Percentiles rank a stretch among this genome's conserved stretches.
Evolutionary conservation across 2,329 filamentous ascomycete genomes (phyloP).

Genomic region (Aspergillus brasiliensis): DNA sequence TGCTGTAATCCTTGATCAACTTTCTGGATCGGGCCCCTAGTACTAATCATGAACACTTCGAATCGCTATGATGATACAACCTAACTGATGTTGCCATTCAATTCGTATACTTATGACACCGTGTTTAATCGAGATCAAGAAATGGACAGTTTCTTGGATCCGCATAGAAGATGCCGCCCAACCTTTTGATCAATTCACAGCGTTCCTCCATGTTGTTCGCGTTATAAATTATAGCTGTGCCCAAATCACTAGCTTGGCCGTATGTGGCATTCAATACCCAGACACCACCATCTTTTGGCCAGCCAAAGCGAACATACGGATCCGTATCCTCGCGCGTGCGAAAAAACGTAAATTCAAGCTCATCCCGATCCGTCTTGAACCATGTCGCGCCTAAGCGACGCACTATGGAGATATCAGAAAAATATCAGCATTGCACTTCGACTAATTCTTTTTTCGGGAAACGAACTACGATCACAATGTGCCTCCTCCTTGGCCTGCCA

Average conservation of each 20-base stretch:
- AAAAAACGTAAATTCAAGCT: not conserved
- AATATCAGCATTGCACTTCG: not conserved
- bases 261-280: constrained; percentile 13
- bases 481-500: constrained; percentile 14
- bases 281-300: constrained; percentile 14
- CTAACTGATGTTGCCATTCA: no score
- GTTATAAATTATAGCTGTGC: constrained; percentile 5
- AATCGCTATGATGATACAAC: no score
- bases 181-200: constrained; percentile 12
- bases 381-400: constrained; percentile 15
- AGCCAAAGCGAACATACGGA: constrained; percentile 9
- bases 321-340: not conserved
- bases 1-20: constrained; percentile 36
- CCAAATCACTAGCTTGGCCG: not conserved
- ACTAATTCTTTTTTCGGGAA: not conserved
- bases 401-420: constrained; percentile 6
- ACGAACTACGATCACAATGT: constrained; percentile 16
- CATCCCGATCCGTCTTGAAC: not conserved
- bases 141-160: constrained; percentile 17
- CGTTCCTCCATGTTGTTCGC: constrained; percentile 16
- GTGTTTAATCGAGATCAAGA: constrained; percentile 6
- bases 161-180: constrained; percentile 15
- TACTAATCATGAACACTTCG: no score
- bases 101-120: no score
- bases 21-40: no score